Evolutionary conservation across 257 asterid species (phyloP), one percentile per base, ranked within the genome.

Genomic region (Solanum sparsipilum): DNA sequence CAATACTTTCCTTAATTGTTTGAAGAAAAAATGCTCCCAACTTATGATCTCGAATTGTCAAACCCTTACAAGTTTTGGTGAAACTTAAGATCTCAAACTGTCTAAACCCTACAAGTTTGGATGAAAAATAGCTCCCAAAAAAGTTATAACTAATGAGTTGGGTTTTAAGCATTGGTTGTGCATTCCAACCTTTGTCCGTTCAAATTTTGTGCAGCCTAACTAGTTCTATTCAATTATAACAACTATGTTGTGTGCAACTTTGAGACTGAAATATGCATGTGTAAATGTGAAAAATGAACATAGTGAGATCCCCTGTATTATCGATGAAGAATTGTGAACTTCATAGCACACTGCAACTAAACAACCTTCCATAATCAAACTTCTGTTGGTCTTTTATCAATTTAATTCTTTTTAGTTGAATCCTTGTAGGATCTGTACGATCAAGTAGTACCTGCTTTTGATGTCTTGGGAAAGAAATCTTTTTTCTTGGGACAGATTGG

Each of bases 401-500:
- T 74, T 36, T 65, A 67, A n/a, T 36, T 68, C 11, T 25, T 84
- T 84, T 13, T 86, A 44, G 60, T 75, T 75, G 32, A 58, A 70
- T 86, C 67, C 34, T 27, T 46, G 90, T 85, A 96, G 99, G 93
- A 93, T 74, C 88, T 96, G 88, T 95, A 95, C 74, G 98, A 92
- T 73, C 94, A 91, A 88, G 93, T 87, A 23, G 74, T 94, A 86
- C 98, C 98, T 87, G 98, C 98, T 88, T 96, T 96, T 84, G 95
- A 95, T 38, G 94, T 95, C 86, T 79, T 96, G 94, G 99, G 99
- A 46, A 96, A 96, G 88, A 95, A 94, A 92, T 95, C 98, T 2
- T 95, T 96, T 90, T 96, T 90, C 91, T 90, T 96, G 83, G 99
- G 98, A 70, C 84, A 93, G 83, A 96, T 96, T 78, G 99, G 99